These are phyloP conservation scores for Candida verbasci DNA, from an alignment of 805 yeast genomes.

Conservation along the genomic window DNA sequence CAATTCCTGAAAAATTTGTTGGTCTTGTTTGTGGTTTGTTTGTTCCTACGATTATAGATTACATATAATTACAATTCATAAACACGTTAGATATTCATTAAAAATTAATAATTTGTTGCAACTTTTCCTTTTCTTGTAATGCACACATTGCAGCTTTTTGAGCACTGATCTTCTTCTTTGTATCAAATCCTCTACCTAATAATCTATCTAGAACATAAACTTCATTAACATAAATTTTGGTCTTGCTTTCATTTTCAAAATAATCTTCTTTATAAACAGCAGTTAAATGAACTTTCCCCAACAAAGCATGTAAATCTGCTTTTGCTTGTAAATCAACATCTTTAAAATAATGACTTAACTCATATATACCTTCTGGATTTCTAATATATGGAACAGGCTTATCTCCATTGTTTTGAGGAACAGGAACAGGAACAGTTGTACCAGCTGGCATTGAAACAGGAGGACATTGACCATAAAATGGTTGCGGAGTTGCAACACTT, in stretches of 20 bases:
- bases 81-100: neutral
- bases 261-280: constrained; percentile 29
- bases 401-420: too few relatives aligned
- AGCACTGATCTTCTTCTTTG: constrained; percentile 33
- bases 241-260: constrained; percentile 19
- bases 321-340: constrained; percentile 19
- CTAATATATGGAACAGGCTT: neutral
- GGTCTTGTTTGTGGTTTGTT: constrained; percentile 39
- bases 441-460: neutral
- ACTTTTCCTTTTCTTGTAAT: constrained; percentile 13
- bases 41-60: constrained; percentile 18
- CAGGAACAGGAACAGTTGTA: neutral
- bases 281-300: constrained; percentile 16
- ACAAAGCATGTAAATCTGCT: constrained; percentile 25
- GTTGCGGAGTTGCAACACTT: neutral
- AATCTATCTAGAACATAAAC: constrained; percentile 10
- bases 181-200: constrained; percentile 28
- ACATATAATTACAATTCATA: neutral
- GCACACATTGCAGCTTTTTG: constrained; percentile 37
- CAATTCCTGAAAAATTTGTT: constrained; percentile 40
- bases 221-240: constrained; percentile 17
- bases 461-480: neutral
- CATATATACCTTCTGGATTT: neutral
- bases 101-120: constrained; percentile 1
- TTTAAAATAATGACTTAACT: neutral